A percentile compares a stretch with the other conserved stretches of the same genome.
These are phyloP conservation scores for Boletus speciosus DNA, from an alignment of 768 basidiomycete genomes.

Conservation along the genomic window DNA sequence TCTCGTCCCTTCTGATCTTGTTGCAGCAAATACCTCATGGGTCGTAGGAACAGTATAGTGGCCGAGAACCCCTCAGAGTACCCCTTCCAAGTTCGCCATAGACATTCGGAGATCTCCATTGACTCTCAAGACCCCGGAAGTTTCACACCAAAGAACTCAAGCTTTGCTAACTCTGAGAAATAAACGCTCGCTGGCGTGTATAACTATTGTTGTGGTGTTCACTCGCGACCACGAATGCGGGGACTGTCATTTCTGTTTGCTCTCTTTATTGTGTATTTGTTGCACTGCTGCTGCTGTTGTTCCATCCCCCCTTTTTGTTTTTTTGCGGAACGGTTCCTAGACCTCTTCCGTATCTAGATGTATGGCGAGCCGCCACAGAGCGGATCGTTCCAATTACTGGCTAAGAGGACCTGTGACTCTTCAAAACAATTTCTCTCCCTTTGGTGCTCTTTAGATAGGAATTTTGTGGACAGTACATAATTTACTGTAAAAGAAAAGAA, in stretches of 20 bases:
- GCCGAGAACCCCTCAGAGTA: conserved; percentile 22
- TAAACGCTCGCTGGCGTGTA: conserved; percentile 6
- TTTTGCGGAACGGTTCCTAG: neutral
- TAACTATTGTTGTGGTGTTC: conserved; percentile 6
- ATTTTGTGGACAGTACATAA: neutral
- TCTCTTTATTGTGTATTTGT: conserved; percentile 31
- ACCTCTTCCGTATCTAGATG: conserved; percentile 9
- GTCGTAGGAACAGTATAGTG: neutral
- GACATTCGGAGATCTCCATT: conserved; percentile 31
- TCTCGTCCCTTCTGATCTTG: neutral
- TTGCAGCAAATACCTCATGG: conserved; percentile 26
- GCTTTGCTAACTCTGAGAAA: conserved; percentile 29
- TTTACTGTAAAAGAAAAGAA: too few species aligned
- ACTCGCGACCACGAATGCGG: conserved; percentile 14
- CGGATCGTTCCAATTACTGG: neutral
- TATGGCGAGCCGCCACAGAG: neutral
- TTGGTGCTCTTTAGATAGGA: neutral
- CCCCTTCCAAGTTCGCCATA: conserved; percentile 30
- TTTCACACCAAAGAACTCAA: conserved; percentile 24
- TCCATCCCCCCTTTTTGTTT: neutral
- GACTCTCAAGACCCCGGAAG: conserved; percentile 30
- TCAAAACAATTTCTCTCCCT: neutral
- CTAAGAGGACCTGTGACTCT: neutral
- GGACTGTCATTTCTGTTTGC: conserved; percentile 12
- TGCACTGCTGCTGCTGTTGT: neutral